Percentiles rank a stretch among this genome's conserved stretches.
These are phyloP conservation scores for Rhodosporidiobolus odoratus DNA, from an alignment of 768 basidiomycete genomes.

Conservation along the genomic window DNA sequence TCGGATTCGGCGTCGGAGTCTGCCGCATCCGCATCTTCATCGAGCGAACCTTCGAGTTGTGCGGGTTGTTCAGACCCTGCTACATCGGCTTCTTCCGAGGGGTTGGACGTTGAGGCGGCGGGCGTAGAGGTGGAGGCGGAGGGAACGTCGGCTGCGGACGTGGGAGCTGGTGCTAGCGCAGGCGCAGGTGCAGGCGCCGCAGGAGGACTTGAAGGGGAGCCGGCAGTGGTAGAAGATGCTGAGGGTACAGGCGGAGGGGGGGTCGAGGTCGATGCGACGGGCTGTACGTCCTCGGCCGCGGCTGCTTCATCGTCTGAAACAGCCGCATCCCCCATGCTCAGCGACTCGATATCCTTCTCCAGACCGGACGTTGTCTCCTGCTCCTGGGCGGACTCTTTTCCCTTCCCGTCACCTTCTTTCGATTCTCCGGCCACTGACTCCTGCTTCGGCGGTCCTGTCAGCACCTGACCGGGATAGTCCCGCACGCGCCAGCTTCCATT, in stretches of 20 bases:
- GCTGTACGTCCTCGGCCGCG: not conserved
- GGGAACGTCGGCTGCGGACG: not conserved
- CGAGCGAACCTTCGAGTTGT: not conserved
- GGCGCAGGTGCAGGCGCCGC: conserved; percentile 1
- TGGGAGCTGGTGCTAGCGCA: not conserved
- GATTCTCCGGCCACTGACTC: conserved; percentile 39
- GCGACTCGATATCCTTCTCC: not conserved
- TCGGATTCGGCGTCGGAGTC: conserved; percentile 52
- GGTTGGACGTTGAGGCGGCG: not conserved
- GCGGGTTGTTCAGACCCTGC: too few species aligned
- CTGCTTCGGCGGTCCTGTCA: conserved; percentile 45
- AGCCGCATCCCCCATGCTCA: not conserved
- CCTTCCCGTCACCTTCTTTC: conserved; percentile 18
- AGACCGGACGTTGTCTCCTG: conserved; percentile 7
- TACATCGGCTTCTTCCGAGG: too few species aligned
- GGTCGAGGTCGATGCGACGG: not conserved
- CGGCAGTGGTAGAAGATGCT: not conserved
- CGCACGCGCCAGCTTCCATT: conserved; percentile 46
- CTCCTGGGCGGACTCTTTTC: not conserved
- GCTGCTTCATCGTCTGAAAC: conserved; percentile 14
- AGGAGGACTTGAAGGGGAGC: not conserved
- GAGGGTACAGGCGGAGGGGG: not conserved
- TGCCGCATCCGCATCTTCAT: conserved; percentile 54
- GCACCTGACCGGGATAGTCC: conserved; percentile 42
- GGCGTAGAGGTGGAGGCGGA: not conserved